phyloP scores from a whole-genome alignment of 306 rosid genomes.

The Glycine latifolia region DNA sequence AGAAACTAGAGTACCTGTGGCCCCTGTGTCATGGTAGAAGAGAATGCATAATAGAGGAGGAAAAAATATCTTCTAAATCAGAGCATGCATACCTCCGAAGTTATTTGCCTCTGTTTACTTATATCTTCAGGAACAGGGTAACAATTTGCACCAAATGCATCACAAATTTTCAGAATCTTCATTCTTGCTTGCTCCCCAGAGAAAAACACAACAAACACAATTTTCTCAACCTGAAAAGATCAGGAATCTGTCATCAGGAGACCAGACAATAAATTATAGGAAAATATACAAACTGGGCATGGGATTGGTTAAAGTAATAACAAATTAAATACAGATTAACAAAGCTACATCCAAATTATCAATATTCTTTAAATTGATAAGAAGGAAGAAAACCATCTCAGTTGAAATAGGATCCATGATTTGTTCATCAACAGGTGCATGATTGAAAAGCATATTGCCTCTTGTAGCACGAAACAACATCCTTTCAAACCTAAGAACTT shows the following conservation, averaged over 20 bases:
- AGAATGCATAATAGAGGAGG: neutral
- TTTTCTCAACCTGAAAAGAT: conserved; percentile 79
- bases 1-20: neutral
- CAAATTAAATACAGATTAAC: conserved; percentile 19
- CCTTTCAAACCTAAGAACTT: conserved; percentile 82
- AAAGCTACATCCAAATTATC: conserved; percentile 20
- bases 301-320: conserved; percentile 8
- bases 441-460: conserved; percentile 94
- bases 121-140: conserved; percentile 91
- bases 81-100: conserved; percentile 70
- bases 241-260: conserved; percentile 2
- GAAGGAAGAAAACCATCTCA: conserved; percentile 73
- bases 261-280: conserved; percentile 13
- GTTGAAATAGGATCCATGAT: conserved; percentile 79
- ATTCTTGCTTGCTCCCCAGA: conserved; percentile 88
- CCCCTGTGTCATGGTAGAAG: neutral
- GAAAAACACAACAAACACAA: conserved; percentile 86
- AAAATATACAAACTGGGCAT: conserved; percentile 18
- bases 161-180: conserved; percentile 88
- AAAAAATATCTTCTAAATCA: conserved; percentile 39
- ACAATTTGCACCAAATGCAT: conserved; percentile 90
- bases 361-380: conserved; percentile 35
- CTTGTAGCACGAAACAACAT: conserved; percentile 93
- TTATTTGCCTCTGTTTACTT: conserved; percentile 83
- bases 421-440: conserved; percentile 75